Conservation (phyloP, 768 basidiomycete species). For the Tulasnella sp. region DNA sequence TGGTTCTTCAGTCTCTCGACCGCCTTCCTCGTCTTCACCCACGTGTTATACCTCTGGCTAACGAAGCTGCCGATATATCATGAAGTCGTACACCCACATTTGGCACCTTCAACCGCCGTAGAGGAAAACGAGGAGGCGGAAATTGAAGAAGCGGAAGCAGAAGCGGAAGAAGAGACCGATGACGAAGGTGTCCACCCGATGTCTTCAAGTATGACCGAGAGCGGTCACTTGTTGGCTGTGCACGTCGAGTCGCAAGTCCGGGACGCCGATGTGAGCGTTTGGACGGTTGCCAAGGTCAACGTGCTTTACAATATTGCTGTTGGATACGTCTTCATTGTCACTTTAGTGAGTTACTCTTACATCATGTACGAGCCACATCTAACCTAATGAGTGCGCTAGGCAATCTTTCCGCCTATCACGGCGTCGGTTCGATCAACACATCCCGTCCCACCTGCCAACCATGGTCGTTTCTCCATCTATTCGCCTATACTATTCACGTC, state of each 20-base stretch:
- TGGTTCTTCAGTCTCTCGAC: conserved; percentile 64
- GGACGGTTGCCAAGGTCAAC: conserved; percentile 37
- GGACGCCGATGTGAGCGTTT: conserved; percentile 29
- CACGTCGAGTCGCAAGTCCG: conserved; percentile 13
- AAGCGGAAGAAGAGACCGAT: not conserved
- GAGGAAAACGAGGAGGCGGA: conserved; percentile 14
- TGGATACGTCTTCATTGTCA: conserved; percentile 64
- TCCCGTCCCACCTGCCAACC: conserved; percentile 22
- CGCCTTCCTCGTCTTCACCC: conserved; percentile 45
- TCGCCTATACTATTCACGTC: conserved; percentile 79
- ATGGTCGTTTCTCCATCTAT: conserved; percentile 19
- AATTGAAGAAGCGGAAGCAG: not conserved
- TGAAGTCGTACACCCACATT: conserved; percentile 37
- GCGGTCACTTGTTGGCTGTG: conserved; percentile 16
- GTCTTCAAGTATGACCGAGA: conserved; percentile 26
- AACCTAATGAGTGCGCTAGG: conserved; percentile 33
- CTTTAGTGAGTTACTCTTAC: conserved; percentile 45
- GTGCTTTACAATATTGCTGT: conserved; percentile 57
- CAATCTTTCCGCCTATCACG: conserved; percentile 81
- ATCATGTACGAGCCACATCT: not conserved
- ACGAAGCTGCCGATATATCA: conserved; percentile 49
- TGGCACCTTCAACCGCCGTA: conserved; percentile 25
- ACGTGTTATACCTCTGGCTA: conserved; percentile 47
- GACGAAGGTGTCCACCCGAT: conserved; percentile 19
- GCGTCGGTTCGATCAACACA: conserved; percentile 60